Conservation (phyloP, 116 monocot species). For the Trichopus zeylanicus region DNA sequence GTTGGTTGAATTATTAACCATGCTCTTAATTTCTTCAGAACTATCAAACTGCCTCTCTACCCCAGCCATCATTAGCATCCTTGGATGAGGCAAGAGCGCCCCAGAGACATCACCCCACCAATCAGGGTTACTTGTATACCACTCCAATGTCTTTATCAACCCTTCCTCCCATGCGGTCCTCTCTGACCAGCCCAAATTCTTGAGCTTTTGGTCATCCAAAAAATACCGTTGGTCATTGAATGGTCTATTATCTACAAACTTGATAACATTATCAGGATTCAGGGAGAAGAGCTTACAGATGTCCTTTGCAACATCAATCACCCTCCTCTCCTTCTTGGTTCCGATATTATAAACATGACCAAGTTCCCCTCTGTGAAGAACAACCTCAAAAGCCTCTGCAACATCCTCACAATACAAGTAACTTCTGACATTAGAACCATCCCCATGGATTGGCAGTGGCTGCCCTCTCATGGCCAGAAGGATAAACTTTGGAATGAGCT, state of each 20-base stretch:
- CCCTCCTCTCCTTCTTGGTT: too few species aligned
- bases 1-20: slow-evolving; percentile 5
- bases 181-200: slow-evolving; percentile 64
- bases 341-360: slow-evolving; percentile 74
- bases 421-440: slow-evolving; percentile 71
- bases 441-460: slow-evolving; percentile 67
- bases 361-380: slow-evolving; percentile 76
- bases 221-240: too few species aligned
- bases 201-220: too few species aligned
- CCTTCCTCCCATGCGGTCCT: slow-evolving; percentile 62
- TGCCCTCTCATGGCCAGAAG: slow-evolving; percentile 60
- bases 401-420: slow-evolving; percentile 81
- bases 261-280: slow-evolving; percentile 33
- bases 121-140: slow-evolving; percentile 65
- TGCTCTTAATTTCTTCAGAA: slow-evolving; percentile 17
- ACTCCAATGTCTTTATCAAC: slow-evolving; percentile 55
- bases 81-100: slow-evolving; percentile 69
- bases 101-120: too few species aligned
- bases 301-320: slow-evolving; percentile 70
- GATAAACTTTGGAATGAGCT: too few species aligned
- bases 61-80: slow-evolving; percentile 74
- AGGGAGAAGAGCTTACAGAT: slow-evolving; percentile 57
- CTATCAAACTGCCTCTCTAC: slow-evolving; percentile 38
- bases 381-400: slow-evolving; percentile 75
- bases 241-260: slow-evolving; percentile 60